Percentiles rank a stretch among this genome's conserved stretches.
Evolutionary conservation across 495 filamentous ascomycete genomes (phyloP).

Genomic region (Penicillium parvum): DNA sequence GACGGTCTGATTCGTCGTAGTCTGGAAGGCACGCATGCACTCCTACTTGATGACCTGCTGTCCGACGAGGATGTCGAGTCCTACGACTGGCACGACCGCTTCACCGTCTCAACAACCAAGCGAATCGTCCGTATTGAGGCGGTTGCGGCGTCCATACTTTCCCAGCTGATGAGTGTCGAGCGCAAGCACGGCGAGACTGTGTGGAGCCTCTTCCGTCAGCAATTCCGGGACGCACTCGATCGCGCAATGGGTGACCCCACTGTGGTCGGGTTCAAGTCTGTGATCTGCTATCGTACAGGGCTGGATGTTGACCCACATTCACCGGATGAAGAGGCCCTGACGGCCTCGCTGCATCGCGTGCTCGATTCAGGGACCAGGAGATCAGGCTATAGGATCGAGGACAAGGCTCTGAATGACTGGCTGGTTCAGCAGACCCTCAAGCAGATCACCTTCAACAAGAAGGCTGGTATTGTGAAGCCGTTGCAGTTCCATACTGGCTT

Average conservation of each 20-base stretch:
- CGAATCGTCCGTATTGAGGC: slow-evolving; percentile 81
- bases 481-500: slow-evolving; percentile 86
- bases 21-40: slow-evolving; percentile 67
- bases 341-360: slow-evolving; percentile 31
- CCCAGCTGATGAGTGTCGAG: slow-evolving; percentile 28
- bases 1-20: slow-evolving; percentile 58
- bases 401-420: slow-evolving; percentile 60
- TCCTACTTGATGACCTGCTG: slow-evolving; percentile 78
- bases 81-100: slow-evolving; percentile 67
- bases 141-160: slow-evolving; percentile 62
- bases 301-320: slow-evolving; percentile 44
- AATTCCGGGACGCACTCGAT: slow-evolving; percentile 48
- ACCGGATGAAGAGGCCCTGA: slow-evolving; percentile 25
- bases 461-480: slow-evolving; percentile 53
- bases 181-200: slow-evolving; percentile 22
- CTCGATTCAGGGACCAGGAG: slow-evolving; percentile 17
- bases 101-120: slow-evolving; percentile 58
- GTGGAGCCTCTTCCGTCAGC: slow-evolving; percentile 37
- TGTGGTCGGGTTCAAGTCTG: slow-evolving; percentile 80
- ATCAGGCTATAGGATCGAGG: slow-evolving; percentile 51
- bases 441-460: slow-evolving; percentile 17
- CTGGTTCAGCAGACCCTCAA: slow-evolving; percentile 54
- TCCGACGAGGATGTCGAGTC: slow-evolving; percentile 53
- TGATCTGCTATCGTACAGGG: slow-evolving; percentile 80
- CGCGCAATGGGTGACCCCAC: slow-evolving; percentile 55